phyloP scores from a whole-genome alignment of 257 asterid species.

The Ballota nigra region DNA sequence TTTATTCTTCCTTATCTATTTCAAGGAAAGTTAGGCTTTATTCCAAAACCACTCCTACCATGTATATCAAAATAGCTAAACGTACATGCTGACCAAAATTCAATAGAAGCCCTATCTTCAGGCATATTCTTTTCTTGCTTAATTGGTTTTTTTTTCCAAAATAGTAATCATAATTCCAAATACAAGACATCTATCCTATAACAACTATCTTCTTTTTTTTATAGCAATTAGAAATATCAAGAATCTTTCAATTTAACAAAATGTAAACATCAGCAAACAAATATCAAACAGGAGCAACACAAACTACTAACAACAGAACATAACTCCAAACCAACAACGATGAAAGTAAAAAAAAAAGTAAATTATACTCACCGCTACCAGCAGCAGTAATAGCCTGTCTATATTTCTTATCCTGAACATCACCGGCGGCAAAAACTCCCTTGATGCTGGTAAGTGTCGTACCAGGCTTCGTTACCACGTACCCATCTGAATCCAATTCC shows the following conservation, averaged over 20 bases:
- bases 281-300: neutral
- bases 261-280: neutral
- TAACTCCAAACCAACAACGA: neutral
- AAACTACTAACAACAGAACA: neutral
- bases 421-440: slow-evolving; percentile 98
- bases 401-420: slow-evolving; percentile 97
- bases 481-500: slow-evolving; percentile 84
- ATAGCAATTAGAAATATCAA: neutral
- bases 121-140: slow-evolving; percentile 24
- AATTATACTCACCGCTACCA: slow-evolving; percentile 68
- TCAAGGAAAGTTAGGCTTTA: neutral
- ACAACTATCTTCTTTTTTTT: neutral
- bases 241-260: neutral
- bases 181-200: slow-evolving; percentile 14
- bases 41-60: slow-evolving; percentile 5
- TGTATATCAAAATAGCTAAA: neutral
- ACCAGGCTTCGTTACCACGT: slow-evolving; percentile 76
- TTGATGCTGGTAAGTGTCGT: slow-evolving; percentile 69
- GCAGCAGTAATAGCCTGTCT: slow-evolving; percentile 98
- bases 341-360: neutral
- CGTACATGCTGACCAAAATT: slow-evolving; percentile 16
- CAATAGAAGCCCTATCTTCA: neutral
- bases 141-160: neutral
- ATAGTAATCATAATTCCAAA: slow-evolving; percentile 12
- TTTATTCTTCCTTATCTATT: neutral